Base-by-base conservation (phyloP, 2,329 filamentous ascomycete species). In the Fusarium longipes region DNA sequence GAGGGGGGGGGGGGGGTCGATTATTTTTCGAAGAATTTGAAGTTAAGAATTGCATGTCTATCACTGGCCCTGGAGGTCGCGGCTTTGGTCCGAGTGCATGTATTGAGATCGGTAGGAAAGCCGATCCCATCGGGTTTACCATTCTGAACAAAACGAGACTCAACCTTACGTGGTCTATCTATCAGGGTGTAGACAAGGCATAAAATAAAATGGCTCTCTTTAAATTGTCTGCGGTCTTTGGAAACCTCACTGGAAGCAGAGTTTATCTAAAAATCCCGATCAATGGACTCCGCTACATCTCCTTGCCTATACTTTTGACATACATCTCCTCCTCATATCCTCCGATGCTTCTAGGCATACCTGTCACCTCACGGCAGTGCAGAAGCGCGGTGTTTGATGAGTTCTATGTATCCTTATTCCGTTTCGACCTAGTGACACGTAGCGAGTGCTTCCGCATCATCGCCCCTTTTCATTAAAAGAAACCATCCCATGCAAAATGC, bases 401-500 rank as follows among this genome's bases (percentile, higher is more conserved):
- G 65, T 73, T 74, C 73, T 73, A 73, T 74, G 70, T 72, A 73
- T 72, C 70, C 67, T 70, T 64, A 71, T 74, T 73, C 74, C 72
- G 67, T 70, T 75, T 75, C 74, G 65, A 67, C 73, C 72, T 76
- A 74, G 65, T 73, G 74, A 75, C 67, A 72, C 72, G 74, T 73
- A 71, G 69, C 70, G 74, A 74, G 71, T 72, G 73, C 74, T 74
- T 71, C 73, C 67, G 73, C 73, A 74, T 74, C 73, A 68, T 76
- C 74, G 74, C 69, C 69, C 70, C 70, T 70, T 74, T 74, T 74
- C 72, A 73, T 74, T 74, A 76, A 75, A 76, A 76, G 72, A 72
- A 72, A 74, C 74, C 71, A 74, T 76, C 72, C 73, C 74, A 76
- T 75, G 74, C 74, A 75, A 75, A 74, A 73, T 74, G 72, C 72